Conservation (phyloP, 2,329 filamentous ascomycete species). For the Fusarium sp. region DNA sequence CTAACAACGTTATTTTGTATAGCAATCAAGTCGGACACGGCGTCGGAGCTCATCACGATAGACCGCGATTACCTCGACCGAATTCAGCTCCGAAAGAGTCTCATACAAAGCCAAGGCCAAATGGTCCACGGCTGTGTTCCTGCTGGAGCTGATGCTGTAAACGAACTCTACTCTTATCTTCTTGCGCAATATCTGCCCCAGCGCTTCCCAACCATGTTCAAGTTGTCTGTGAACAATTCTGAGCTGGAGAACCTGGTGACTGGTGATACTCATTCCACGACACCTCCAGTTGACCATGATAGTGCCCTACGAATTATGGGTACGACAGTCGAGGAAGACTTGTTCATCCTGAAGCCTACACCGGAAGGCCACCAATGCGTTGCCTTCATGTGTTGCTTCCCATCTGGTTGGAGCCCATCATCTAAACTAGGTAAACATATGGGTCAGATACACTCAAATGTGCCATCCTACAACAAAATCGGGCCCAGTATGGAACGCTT, state of each 20-base stretch:
- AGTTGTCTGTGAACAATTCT: neutral
- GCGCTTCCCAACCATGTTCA: neutral
- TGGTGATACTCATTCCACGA: neutral
- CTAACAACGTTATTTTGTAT: neutral
- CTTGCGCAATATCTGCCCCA: neutral
- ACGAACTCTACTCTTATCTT: neutral
- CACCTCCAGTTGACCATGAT: neutral
- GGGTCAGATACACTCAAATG: conserved; percentile 49
- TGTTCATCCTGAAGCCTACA: conserved; percentile 60
- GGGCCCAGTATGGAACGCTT: conserved; percentile 64
- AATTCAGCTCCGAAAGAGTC: neutral
- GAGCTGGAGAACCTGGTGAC: neutral
- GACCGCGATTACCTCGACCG: neutral
- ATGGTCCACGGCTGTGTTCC: neutral
- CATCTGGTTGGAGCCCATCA: conserved; percentile 62
- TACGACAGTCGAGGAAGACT: conserved; percentile 57
- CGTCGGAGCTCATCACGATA: neutral
- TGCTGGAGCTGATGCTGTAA: neutral
- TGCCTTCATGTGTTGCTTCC: conserved; percentile 64
- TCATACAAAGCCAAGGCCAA: neutral
- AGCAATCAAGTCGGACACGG: neutral
- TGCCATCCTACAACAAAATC: conserved; percentile 66
- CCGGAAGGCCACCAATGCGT: conserved; percentile 53
- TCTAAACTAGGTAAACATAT: conserved; percentile 61
- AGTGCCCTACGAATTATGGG: neutral